Evolutionary conservation across 169 alveolate species (phyloP).

Genomic region (Eimeria brunetti): DNA sequence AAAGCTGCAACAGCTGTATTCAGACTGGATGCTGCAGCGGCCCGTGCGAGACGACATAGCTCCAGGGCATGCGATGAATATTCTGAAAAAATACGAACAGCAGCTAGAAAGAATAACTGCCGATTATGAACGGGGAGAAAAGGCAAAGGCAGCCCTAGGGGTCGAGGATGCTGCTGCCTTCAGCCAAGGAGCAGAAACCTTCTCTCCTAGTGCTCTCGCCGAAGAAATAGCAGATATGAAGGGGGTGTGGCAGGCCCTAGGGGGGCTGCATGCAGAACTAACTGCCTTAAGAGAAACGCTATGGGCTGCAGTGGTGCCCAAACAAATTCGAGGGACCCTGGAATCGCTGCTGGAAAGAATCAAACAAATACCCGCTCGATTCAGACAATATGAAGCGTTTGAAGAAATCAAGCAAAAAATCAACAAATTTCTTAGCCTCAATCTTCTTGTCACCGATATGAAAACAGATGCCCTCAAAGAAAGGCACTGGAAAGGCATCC

Average conservation of each 20-base stretch:
- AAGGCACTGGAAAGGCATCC: conserved; percentile 97
- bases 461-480: conserved; percentile 98
- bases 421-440: conserved; percentile 50
- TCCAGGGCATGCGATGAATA: conserved; percentile 75
- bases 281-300: conserved; percentile 90
- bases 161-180: conserved; percentile 15
- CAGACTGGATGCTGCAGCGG: conserved; percentile 80
- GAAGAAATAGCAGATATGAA: conserved; percentile 91
- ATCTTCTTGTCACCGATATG: conserved; percentile 87
- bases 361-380: conserved; percentile 91
- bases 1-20: conserved; percentile 76
- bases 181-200: conserved; percentile 17
- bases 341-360: conserved; percentile 91
- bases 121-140: conserved; percentile 55
- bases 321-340: conserved; percentile 88
- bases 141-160: conserved; percentile 74
- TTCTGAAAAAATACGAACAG: conserved; percentile 54
- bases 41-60: conserved; percentile 73
- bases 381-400: conserved; percentile 94
- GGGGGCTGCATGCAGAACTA: conserved; percentile 87
- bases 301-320: conserved; percentile 91
- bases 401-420: conserved; percentile 90
- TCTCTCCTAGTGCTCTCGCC: conserved; percentile 87
- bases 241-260: conserved; percentile 94
- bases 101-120: conserved; percentile 43